A percentile compares a stretch with the other conserved stretches of the same genome.
phyloP scores from a whole-genome alignment of 2,329 filamentous ascomycete genomes.

The Alternaria longipes region DNA sequence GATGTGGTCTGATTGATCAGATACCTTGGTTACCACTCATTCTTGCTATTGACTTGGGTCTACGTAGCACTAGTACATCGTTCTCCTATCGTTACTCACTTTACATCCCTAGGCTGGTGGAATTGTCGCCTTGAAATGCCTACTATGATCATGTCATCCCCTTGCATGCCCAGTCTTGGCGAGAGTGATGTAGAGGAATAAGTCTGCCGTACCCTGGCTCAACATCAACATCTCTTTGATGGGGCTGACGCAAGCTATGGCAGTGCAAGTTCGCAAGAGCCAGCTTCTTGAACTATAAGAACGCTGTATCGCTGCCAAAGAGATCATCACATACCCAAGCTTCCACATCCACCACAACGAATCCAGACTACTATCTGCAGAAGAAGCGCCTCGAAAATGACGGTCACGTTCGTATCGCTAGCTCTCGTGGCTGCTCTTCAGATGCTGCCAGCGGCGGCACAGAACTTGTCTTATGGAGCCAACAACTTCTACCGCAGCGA shows the following conservation, averaged over 20 bases:
- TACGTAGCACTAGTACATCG: not conserved
- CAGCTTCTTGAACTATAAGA: not conserved
- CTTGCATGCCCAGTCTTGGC: slow-evolving; percentile 2
- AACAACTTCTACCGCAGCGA: slow-evolving; percentile 27
- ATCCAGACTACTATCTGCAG: not conserved
- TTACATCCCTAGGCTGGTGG: not conserved
- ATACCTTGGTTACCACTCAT: not conserved
- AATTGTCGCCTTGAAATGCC: not conserved
- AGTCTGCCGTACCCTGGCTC: not conserved
- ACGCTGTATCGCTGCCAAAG: not conserved
- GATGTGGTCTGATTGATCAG: not conserved
- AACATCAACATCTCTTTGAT: not conserved
- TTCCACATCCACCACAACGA: not conserved
- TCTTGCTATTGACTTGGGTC: not conserved
- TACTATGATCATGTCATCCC: not conserved
- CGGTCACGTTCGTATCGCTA: not conserved
- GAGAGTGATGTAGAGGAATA: not conserved
- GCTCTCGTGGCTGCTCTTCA: not conserved
- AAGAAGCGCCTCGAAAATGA: not conserved
- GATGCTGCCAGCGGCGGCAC: slow-evolving; percentile 13
- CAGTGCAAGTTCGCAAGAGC: not conserved
- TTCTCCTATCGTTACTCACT: not conserved
- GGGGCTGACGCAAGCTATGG: not conserved
- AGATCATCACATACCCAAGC: slow-evolving; percentile 1
- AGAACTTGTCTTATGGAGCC: slow-evolving; percentile 25